These are phyloP conservation scores for Papiliotrema nemorosa DNA, from an alignment of 1,284 basidiomycete species.

Conservation along the genomic window DNA sequence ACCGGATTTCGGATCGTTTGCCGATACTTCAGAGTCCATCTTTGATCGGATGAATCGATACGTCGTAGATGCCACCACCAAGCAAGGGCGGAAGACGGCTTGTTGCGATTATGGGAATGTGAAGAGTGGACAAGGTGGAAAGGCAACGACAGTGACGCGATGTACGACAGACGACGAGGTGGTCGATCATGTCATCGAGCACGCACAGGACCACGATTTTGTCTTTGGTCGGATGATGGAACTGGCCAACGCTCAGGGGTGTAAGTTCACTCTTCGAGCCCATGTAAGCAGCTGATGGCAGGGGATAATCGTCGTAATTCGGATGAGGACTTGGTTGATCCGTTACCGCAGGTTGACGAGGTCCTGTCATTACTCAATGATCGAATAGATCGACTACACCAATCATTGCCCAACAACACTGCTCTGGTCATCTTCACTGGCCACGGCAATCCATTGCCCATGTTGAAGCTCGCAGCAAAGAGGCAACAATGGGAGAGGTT, in stretches of 20 bases:
- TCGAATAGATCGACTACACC: constrained; percentile 62
- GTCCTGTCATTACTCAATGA: constrained; percentile 55
- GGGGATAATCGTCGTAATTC: not conserved
- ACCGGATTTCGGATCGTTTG: constrained; percentile 74
- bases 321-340: constrained; percentile 10
- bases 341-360: constrained; percentile 8
- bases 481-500: constrained; percentile 69
- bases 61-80: constrained; percentile 38
- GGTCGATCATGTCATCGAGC: constrained; percentile 61
- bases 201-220: constrained; percentile 67
- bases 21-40: constrained; percentile 74
- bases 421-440: constrained; percentile 81
- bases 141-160: constrained; percentile 67
- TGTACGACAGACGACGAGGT: constrained; percentile 72
- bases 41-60: constrained; percentile 73
- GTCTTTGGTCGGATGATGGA: constrained; percentile 75
- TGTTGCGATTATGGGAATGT: constrained; percentile 84
- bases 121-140: constrained; percentile 70
- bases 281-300: not conserved
- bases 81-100: constrained; percentile 58
- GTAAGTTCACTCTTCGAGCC: constrained; percentile 54
- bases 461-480: constrained; percentile 65
- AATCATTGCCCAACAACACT: constrained; percentile 67
- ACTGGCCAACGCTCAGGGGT: constrained; percentile 69
- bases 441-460: constrained; percentile 74